Base-by-base conservation (phyloP, 2,329 filamentous ascomycete species). In the Curvularia spicifera region DNA sequence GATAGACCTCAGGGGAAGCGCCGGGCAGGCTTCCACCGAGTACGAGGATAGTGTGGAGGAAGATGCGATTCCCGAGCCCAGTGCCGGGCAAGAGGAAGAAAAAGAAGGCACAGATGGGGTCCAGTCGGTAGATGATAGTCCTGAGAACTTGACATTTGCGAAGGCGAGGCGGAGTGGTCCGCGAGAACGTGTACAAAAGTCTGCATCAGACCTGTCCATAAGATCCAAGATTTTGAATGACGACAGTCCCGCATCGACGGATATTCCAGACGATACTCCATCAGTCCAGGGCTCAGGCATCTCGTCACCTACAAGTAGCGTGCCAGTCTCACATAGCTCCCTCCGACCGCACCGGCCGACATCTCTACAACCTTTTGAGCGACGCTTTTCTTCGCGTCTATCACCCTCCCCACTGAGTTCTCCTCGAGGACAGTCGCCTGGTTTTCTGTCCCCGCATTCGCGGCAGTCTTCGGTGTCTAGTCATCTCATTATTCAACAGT, bases 311-410 rank as follows among this genome's bases (percentile, higher is more conserved):
- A 85, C 87, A 37, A 93, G 91, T 77, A 92, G 89, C 70, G 80
- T 90, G 37, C 83, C 92, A 28, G 87, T 88, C 4, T 88, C 89
- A 35, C 82, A 89, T 58, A 87, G 87, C 65, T 89, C 89, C 15
- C 84, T 89, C 57, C 84, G 87, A 20, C 84, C 90, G 64, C 92
- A 89, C 67, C 89, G 91, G 13, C 91, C 90, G 15, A 91, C 91
- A 20, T 93, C 91, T 15, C 90, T 97, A 69, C 88, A 94, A 71
- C 94, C 95, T 4, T 99, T 99, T 76, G 95, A 99, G 74, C 88
- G 92, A 63, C 88, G 95, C 55, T 99, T 99, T 78, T 93, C 96
- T 74, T 94, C 94, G 15, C 89, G 93, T 47, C 53, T 97, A 58
- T 87, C 89, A 9, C 86, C 89, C 13, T 85, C 84, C 4, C 82